phyloP scores from a whole-genome alignment of 2,329 filamentous ascomycete genomes.

The Colletotrichum sp. region DNA sequence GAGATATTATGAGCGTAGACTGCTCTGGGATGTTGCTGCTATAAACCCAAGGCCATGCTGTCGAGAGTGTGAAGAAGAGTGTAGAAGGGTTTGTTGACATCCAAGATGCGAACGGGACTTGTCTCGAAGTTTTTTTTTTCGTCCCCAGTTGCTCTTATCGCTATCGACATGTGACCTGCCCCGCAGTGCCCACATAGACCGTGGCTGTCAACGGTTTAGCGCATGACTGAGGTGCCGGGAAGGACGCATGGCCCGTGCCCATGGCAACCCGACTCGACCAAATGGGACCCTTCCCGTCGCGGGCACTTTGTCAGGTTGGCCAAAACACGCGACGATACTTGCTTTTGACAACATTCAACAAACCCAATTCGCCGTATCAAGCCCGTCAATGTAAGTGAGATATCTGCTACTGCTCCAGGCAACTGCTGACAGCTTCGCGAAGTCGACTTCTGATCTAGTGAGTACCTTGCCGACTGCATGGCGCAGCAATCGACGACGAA shows the following conservation, averaged over 20 bases:
- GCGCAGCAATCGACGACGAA: not conserved
- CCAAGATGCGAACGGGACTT: constrained; percentile 34
- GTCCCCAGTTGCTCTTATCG: constrained; percentile 2
- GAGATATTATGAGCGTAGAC: constrained; percentile 6
- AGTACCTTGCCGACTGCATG: not conserved
- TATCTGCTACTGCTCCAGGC: not conserved
- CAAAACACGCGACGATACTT: constrained; percentile 11
- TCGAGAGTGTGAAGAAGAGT: constrained; percentile 21
- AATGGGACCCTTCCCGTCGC: constrained; percentile 9
- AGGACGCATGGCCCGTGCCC: constrained; percentile 6
- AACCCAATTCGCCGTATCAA: not conserved
- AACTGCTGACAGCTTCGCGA: not conserved
- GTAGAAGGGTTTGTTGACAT: not conserved
- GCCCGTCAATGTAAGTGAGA: not conserved
- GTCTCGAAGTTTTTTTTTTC: constrained; percentile 23
- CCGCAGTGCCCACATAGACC: not conserved
- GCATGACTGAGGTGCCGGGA: not conserved
- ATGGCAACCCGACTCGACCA: constrained; percentile 8
- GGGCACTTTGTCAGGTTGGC: not conserved
- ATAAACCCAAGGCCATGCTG: constrained; percentile 12
- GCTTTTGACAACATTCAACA: not conserved
- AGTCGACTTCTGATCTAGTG: not conserved
- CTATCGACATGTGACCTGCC: constrained; percentile 23
- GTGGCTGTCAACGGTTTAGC: not conserved
- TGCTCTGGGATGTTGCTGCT: constrained; percentile 8